Conservation (phyloP, 495 filamentous ascomycete species). For the Paragyromitra xinjiangensis region DNA sequence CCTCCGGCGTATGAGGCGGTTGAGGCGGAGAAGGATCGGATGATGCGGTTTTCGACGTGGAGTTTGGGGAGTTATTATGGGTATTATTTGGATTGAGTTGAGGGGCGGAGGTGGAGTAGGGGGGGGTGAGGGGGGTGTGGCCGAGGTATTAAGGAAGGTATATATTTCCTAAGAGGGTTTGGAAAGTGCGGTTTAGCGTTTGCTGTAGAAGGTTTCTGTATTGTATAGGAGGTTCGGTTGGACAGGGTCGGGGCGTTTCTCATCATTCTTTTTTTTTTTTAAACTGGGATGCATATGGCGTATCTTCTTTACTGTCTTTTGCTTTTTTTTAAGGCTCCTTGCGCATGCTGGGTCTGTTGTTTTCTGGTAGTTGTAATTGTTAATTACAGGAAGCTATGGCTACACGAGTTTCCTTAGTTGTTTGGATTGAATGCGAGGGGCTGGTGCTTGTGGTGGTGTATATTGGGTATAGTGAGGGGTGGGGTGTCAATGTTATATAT, state of each 20-base stretch:
- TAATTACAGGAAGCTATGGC: constrained; percentile 41
- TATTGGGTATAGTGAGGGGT: background rate
- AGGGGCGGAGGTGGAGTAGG: background rate
- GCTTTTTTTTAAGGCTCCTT: background rate
- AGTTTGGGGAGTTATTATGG: constrained; percentile 51
- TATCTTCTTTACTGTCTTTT: constrained; percentile 25
- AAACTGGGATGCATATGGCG: constrained; percentile 2
- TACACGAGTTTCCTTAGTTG: constrained; percentile 30
- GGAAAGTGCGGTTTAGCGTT: background rate
- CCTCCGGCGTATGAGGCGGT: constrained; percentile 50
- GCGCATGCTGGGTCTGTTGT: background rate
- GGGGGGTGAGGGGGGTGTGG: background rate
- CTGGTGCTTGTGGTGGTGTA: background rate
- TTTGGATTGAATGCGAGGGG: background rate
- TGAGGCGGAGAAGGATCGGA: constrained; percentile 51
- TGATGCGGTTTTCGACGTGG: constrained; percentile 52
- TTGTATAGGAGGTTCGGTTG: background rate
- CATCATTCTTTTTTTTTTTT: constrained; percentile 14
- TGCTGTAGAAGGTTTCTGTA: background rate
- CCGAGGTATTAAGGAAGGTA: background rate
- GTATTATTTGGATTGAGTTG: constrained; percentile 40
- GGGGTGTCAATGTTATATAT: constrained; percentile 1
- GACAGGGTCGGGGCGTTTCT: background rate
- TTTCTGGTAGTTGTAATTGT: constrained; percentile 36
- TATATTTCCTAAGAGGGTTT: background rate